Conservation (phyloP, 2,329 filamentous ascomycete genomes). For the Coccinonectria pachysandricola region DNA sequence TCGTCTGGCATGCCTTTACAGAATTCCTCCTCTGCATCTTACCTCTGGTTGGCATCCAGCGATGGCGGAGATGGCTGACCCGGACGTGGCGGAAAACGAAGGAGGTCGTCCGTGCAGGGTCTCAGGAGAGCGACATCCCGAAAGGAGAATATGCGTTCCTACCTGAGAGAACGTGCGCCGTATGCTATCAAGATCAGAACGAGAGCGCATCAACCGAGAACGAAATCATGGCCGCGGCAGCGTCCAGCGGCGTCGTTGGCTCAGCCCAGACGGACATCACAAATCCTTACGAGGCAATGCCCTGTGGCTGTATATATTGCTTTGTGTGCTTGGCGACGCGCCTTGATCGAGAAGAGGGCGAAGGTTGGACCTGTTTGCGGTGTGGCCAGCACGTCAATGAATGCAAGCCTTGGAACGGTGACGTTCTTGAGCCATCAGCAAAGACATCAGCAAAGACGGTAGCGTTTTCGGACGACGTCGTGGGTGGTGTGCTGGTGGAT, state of each 20-base stretch:
- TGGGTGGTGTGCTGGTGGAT: constrained; percentile 23
- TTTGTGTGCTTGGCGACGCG: constrained; percentile 89
- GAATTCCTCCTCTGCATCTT: constrained; percentile 96
- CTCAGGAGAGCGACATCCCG: constrained; percentile 38
- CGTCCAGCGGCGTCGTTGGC: constrained; percentile 69
- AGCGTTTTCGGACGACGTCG: constrained; percentile 49
- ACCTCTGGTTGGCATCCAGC: constrained; percentile 88
- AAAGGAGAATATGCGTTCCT: constrained; percentile 74
- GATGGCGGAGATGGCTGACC: constrained; percentile 84
- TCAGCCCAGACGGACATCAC: constrained; percentile 89
- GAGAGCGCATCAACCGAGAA: constrained; percentile 58
- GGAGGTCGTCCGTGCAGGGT: constrained; percentile 44
- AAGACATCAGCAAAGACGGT: constrained; percentile 45
- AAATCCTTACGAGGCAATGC: constrained; percentile 85
- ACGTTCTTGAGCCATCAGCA: constrained; percentile 57
- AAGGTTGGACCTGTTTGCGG: constrained; percentile 84
- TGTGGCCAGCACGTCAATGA: constrained; percentile 77
- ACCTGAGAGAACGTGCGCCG: constrained; percentile 88
- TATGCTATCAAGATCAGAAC: constrained; percentile 94
- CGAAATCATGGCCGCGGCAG: constrained; percentile 62
- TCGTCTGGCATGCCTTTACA: constrained; percentile 99
- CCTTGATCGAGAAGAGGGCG: constrained; percentile 84
- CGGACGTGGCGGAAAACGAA: constrained; percentile 78
- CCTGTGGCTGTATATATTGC: constrained; percentile 89
- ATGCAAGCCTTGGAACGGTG: constrained; percentile 85